Base-by-base conservation (phyloP, 495 filamentous ascomycete genomes). In the Talaromyces ruber region DNA sequence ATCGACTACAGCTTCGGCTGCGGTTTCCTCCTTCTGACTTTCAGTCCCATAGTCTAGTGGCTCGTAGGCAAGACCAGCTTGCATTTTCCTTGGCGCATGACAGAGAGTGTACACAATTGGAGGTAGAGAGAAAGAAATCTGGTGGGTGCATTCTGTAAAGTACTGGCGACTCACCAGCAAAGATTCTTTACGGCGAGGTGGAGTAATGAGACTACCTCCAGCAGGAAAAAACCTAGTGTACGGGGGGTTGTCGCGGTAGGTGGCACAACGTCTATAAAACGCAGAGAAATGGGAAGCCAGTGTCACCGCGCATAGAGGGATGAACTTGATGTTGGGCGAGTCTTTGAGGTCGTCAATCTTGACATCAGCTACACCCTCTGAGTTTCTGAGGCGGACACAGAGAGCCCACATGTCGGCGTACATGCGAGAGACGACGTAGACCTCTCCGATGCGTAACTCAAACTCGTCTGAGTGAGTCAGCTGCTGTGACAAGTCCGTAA, bases 331-430 rank as follows among this genome's bases (percentile, higher is more conserved):
- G 30, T 61, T 54, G 24, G 54, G 32, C 25, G 47, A 50, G 37
- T 55, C 16, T 2, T 34, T 57, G 7, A 24, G 32, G 1, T 47
- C 61, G 29, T 47, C 37, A 5, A 12, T 18, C 21, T 50, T 12
- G 6, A 28, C 53, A 6, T 63, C 63, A 28, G 54, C 22, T 22
- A 67, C 56, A 12, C 22, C 29, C 6, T 60, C 25, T 16, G 59
- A 60, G n/a, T 45, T 50, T n/a, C 45, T 47, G 12, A 51, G 14
- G 47, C 68, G 70, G n/a, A 57, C 62, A 65, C 71, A 74, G 3
- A 72, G 66, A 26, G 71, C 70, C 71, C 71, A 74, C 34, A 70
- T 50, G 54, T 74, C 71, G 14, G 71, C 70, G 59, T 70, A 74
- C 26, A 74, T 50, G 11, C 61, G 65, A 29, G 66, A 70, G 37